phyloP scores from a whole-genome alignment of 169 alveolate species.

The Eimeria tenella region DNA sequence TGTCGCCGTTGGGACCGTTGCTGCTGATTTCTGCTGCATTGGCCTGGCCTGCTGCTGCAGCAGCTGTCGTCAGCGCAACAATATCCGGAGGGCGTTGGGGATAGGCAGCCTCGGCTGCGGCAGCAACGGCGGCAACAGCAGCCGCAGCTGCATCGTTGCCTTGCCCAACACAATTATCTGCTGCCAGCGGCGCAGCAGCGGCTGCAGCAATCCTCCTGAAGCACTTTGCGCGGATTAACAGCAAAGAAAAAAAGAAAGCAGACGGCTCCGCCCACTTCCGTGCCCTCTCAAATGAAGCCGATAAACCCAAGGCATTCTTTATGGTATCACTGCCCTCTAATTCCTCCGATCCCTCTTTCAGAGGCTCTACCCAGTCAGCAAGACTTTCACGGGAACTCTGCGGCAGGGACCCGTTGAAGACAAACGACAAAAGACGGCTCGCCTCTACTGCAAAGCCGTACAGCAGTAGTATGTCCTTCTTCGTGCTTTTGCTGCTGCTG shows the following conservation, averaged over 20 bases:
- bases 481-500: constrained; percentile 55
- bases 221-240: constrained; percentile 41
- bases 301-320: not conserved
- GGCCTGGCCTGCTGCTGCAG: constrained; percentile 34
- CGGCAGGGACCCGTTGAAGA: constrained; percentile 15
- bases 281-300: constrained; percentile 31
- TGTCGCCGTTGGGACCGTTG: not conserved
- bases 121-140: constrained; percentile 58
- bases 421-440: constrained; percentile 59
- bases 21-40: not conserved
- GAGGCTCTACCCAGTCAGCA: constrained; percentile 26
- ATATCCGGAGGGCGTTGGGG: constrained; percentile 38
- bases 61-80: constrained; percentile 42
- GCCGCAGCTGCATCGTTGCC: constrained; percentile 38
- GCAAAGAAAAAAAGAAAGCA: constrained; percentile 12
- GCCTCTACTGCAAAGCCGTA: constrained; percentile 61
- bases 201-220: constrained; percentile 44
- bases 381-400: not conserved
- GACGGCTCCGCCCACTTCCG: constrained; percentile 43
- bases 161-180: not conserved
- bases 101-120: constrained; percentile 44
- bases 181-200: constrained; percentile 49
- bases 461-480: constrained; percentile 46
- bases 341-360: not conserved
- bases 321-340: constrained; percentile 4